These are phyloP conservation scores for Quercus tomentella DNA, from an alignment of 331 rosid genomes.

Conservation along the genomic window DNA sequence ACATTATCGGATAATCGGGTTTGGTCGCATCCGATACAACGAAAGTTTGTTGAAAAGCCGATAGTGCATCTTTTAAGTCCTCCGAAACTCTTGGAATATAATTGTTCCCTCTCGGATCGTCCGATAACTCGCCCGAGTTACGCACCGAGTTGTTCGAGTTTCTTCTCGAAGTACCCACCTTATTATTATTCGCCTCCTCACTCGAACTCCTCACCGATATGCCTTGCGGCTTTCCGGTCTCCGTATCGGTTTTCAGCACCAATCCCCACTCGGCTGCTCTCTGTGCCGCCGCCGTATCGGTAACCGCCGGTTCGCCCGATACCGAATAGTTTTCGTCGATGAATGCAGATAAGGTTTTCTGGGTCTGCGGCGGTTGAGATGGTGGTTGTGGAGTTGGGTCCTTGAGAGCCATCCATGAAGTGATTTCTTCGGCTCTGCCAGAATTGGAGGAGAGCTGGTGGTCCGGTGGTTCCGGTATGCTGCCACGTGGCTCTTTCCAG, in stretches of 20 bases:
- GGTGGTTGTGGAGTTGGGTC: slow-evolving; percentile 23
- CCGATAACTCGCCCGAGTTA: slow-evolving; percentile 67
- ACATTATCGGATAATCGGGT: slow-evolving; percentile 89
- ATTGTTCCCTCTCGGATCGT: slow-evolving; percentile 42
- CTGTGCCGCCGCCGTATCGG: slow-evolving; percentile 50
- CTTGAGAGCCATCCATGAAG: slow-evolving; percentile 91
- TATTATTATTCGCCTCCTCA: slow-evolving; percentile 41
- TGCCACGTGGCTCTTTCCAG: slow-evolving; percentile 43
- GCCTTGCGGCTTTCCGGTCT: slow-evolving; percentile 83
- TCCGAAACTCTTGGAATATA: slow-evolving; percentile 68
- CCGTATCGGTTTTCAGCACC: slow-evolving; percentile 68
- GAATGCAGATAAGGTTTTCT: slow-evolving; percentile 30
- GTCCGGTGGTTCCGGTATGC: background rate
- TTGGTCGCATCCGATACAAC: slow-evolving; percentile 92
- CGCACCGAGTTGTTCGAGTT: slow-evolving; percentile 62
- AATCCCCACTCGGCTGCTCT: slow-evolving; percentile 98
- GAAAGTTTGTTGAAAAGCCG: slow-evolving; percentile 91
- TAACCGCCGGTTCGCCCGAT: slow-evolving; percentile 23
- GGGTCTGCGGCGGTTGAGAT: slow-evolving; percentile 12
- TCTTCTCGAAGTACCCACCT: slow-evolving; percentile 38
- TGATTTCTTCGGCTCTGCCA: slow-evolving; percentile 31
- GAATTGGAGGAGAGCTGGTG: slow-evolving; percentile 18
- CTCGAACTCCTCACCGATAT: slow-evolving; percentile 66
- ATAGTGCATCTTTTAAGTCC: slow-evolving; percentile 69
- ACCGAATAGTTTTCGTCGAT: slow-evolving; percentile 9